A percentile compares a stretch with the other conserved stretches of the same genome.
phyloP scores from a whole-genome alignment of 2,329 filamentous ascomycete genomes.

The Graphiopsis chlorocephala region DNA sequence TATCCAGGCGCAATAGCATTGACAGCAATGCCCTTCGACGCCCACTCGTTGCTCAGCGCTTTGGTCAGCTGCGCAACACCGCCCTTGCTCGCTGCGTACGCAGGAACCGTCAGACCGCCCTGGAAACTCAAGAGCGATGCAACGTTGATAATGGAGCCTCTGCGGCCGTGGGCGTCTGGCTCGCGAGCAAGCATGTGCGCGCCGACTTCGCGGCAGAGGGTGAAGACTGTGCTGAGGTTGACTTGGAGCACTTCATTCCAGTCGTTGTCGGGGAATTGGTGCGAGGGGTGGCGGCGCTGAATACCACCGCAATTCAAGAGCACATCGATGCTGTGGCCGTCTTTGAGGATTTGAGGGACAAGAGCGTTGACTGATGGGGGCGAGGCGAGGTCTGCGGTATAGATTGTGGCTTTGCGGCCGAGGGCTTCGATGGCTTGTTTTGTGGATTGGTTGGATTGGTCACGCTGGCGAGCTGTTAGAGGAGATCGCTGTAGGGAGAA shows the following conservation, averaged over 20 bases:
- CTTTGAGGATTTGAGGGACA: conserved; percentile 42
- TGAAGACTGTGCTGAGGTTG: conserved; percentile 66
- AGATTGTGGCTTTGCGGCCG: conserved; percentile 65
- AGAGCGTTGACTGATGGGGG: conserved; percentile 60
- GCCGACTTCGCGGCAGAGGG: conserved; percentile 56
- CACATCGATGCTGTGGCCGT: conserved; percentile 28
- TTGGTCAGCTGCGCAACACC: conserved; percentile 82
- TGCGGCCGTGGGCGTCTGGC: conserved; percentile 24
- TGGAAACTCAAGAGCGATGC: conserved; percentile 24
- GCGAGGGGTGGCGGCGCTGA: conserved; percentile 27
- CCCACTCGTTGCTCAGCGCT: conserved; percentile 82
- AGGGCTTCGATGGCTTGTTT: conserved; percentile 61
- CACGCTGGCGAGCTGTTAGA: conserved; percentile 42
- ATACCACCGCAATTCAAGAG: conserved; percentile 33
- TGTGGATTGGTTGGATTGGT: conserved; percentile 56
- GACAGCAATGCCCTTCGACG: conserved; percentile 69
- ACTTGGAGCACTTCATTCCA: conserved; percentile 29
- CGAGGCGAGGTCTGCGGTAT: conserved; percentile 67
- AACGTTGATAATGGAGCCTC: conserved; percentile 29
- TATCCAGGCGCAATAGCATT: conserved; percentile 87
- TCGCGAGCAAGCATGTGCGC: conserved; percentile 24
- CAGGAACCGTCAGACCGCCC: conserved; percentile 67
- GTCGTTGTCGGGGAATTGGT: conserved; percentile 31
- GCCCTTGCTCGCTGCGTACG: conserved; percentile 81
- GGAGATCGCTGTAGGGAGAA: background rate